phyloP scores from a whole-genome alignment of 805 yeast species.

The Barnettozyma vustinii region DNA sequence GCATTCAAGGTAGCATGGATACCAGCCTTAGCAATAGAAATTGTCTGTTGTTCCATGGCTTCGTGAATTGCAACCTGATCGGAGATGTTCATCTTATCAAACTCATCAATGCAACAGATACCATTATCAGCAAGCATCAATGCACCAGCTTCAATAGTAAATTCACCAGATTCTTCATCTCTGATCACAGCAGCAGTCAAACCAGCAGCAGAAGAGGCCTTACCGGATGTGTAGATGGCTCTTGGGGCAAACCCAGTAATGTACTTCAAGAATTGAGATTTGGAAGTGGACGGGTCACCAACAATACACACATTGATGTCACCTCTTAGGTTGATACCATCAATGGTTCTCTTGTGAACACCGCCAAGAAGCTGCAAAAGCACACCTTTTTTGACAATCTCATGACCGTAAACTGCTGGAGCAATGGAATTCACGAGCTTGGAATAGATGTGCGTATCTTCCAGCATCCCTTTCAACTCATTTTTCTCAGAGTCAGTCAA shows the following conservation, averaged over 20 bases:
- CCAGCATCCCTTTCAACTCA: conserved; percentile 86
- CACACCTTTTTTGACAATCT: conserved; percentile 86
- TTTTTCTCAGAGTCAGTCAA: conserved; percentile 76
- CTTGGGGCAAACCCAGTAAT: conserved; percentile 89
- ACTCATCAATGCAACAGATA: conserved; percentile 96
- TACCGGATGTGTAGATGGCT: conserved; percentile 95
- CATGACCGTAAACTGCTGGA: conserved; percentile 96
- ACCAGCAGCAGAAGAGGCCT: conserved; percentile 98
- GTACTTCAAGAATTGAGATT: conserved; percentile 91
- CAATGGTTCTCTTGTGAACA: conserved; percentile 89
- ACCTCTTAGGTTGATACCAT: conserved; percentile 93
- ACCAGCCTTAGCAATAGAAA: conserved; percentile 97
- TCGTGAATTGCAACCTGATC: conserved; percentile 99
- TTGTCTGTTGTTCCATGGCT: conserved; percentile 99
- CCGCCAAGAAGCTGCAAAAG: conserved; percentile 88
- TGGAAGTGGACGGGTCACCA: conserved; percentile 97
- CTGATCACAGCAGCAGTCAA: conserved; percentile 95
- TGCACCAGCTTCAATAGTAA: conserved; percentile 98
- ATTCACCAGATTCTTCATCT: conserved; percentile 96
- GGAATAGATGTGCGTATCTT: conserved; percentile 77
- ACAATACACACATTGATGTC: conserved; percentile 95
- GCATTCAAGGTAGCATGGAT: conserved; percentile 97
- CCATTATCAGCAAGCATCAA: conserved; percentile 98
- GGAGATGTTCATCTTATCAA: conserved; percentile 92
- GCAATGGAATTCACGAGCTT: conserved; percentile 85